Base-by-base conservation (phyloP, 768 basidiomycete genomes). In the Lanmaoa rubissima region DNA sequence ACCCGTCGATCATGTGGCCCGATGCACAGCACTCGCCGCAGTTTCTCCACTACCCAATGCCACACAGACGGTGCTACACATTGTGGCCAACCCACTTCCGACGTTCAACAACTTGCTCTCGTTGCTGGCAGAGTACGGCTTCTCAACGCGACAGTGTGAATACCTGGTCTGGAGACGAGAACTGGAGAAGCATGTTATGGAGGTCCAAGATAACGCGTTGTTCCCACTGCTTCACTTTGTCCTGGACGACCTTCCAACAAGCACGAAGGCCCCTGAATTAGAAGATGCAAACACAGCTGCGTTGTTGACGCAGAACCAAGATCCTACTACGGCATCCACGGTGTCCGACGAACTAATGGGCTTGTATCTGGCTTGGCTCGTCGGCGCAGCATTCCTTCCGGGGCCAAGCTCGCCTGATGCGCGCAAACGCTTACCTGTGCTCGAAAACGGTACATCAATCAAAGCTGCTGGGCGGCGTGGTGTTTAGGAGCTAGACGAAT, bases 201-300 rank as follows among this genome's bases (percentile, higher is more conserved):
- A 93, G 53, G 85, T 82, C 9, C 92, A 95, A 69, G 96, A 98
- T 71, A 98, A 99, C 61, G 97, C 97, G 2, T 80, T 99, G 43
- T 98, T 95, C 83, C 97, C 97, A 3, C 77, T 99, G 11, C 82
- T 99, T 17, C 96, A 99, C 73, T 98, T 98, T 63, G 97, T 98
- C 26, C 77, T 99, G 32, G 97, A 98, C 69, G 97, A 99, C 72
- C 79, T 99, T 19, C 97, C 97, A 5, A 97, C 95, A 26, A 93
- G 90, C 67, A 98, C 96, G 26, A 97, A 95, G 72, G 85, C 94
- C 1, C 92, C 97, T 2, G 88, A 90, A 60, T 76, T 98, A 48
- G 91, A 96, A 67, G 92, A 97, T 68, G 69, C 79, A 21, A 97
- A 96, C 69, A 95, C 93, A 17, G 73, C 73, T n/a, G 77, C 80